Evolutionary conservation across 768 basidiomycete species (phyloP).

Genomic region (Lactarius sanguifluus): DNA sequence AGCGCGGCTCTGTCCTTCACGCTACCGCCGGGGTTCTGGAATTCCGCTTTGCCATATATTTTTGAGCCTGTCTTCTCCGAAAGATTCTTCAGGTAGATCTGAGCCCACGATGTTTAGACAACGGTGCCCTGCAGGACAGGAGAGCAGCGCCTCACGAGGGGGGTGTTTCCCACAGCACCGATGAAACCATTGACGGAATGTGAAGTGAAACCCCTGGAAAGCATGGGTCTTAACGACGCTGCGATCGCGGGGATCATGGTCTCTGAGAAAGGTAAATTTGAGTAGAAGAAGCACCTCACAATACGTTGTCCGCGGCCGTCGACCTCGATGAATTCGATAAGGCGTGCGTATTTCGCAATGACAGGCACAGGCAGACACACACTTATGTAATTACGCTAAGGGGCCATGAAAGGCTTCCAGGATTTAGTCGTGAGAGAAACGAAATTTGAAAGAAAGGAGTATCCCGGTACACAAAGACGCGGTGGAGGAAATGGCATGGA

Average conservation of each 20-base stretch:
- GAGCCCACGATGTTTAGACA: slow-evolving; percentile 20
- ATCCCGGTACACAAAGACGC: slow-evolving; percentile 13
- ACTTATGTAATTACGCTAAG: slow-evolving; percentile 21
- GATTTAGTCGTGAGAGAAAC: slow-evolving; percentile 7
- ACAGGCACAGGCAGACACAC: neutral
- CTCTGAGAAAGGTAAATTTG: neutral
- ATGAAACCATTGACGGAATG: slow-evolving; percentile 71
- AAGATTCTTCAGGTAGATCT: slow-evolving; percentile 82
- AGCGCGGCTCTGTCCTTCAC: slow-evolving; percentile 98
- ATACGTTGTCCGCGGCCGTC: neutral
- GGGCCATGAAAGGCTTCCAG: neutral
- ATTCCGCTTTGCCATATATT: slow-evolving; percentile 96
- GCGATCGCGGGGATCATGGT: slow-evolving; percentile 15
- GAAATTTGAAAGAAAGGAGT: slow-evolving; percentile 1
- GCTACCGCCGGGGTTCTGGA: slow-evolving; percentile 96
- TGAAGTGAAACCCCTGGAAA: slow-evolving; percentile 36
- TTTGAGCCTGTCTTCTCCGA: slow-evolving; percentile 81
- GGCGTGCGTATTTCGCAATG: neutral
- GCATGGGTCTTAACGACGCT: slow-evolving; percentile 8
- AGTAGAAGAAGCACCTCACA: neutral
- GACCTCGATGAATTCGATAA: neutral
- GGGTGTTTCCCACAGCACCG: slow-evolving; percentile 91
- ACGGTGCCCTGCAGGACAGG: neutral
- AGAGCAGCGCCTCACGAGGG: slow-evolving; percentile 57
- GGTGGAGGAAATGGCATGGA: slow-evolving; percentile 14